A percentile compares a stretch with the other conserved stretches of the same genome.
Evolutionary conservation across 1,284 basidiomycete species (phyloP).

Genomic region (Mrakiaceae sp.): DNA sequence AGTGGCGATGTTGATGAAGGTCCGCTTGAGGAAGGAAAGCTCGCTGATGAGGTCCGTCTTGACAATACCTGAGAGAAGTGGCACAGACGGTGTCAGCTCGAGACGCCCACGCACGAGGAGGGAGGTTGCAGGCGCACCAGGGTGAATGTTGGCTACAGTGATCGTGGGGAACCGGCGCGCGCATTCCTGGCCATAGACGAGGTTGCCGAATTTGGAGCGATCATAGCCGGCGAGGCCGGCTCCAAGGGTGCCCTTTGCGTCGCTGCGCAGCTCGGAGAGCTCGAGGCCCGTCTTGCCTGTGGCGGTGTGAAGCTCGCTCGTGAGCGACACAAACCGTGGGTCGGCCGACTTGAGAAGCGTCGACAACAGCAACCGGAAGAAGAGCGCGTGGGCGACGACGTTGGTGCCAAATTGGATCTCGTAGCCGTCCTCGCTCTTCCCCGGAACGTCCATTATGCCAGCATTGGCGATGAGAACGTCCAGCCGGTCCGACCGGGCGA

Average conservation of each 20-base stretch:
- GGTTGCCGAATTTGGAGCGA: neutral
- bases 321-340: neutral
- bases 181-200: neutral
- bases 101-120: neutral
- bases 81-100: neutral
- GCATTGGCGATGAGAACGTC: neutral
- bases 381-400: neutral
- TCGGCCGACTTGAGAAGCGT: neutral
- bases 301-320: neutral
- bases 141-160: neutral
- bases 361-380: neutral
- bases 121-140: neutral
- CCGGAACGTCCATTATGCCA: neutral
- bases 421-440: neutral
- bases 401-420: constrained; percentile 3
- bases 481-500: neutral
- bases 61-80: neutral
- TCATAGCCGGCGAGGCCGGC: neutral
- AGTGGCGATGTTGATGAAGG: neutral
- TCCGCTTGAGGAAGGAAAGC: neutral
- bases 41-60: neutral
- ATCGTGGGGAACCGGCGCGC: neutral
- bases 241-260: neutral
- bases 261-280: neutral
- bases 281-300: neutral